Conservation (phyloP, 2,329 filamentous ascomycete genomes). For the Colletotrichum incanum region DNA sequence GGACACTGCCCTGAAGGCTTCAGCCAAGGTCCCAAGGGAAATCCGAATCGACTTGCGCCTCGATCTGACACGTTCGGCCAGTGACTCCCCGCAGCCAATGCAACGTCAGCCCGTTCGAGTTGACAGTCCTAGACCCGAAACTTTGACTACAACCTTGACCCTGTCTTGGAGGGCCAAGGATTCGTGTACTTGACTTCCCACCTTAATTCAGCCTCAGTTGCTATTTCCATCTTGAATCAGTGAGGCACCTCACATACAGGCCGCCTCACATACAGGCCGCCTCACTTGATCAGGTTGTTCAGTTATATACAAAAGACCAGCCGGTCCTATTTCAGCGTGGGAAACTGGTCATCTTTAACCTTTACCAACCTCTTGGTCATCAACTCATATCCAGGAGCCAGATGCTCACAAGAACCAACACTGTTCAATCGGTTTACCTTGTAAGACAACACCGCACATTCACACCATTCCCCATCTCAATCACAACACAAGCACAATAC, state of each 20-base stretch:
- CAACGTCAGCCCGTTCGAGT: neutral
- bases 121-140: too few species aligned
- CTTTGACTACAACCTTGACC: neutral
- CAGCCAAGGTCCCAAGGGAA: neutral
- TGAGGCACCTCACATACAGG: neutral
- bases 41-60: neutral
- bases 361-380: neutral
- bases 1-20: neutral
- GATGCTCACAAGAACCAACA: neutral
- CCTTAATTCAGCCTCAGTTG: neutral
- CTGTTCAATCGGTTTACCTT: neutral
- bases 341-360: too few species aligned
- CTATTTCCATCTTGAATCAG: neutral
- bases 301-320: neutral
- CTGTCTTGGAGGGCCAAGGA: neutral
- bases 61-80: constrained; percentile 11
- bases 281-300: neutral
- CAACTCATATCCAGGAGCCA: neutral
- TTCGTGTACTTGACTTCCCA: neutral
- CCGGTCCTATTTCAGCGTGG: too few species aligned
- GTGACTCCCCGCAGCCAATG: neutral
- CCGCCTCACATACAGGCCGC: neutral
- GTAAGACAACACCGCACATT: neutral
- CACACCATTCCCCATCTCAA: neutral
- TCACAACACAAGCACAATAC: neutral